These are phyloP conservation scores for Lentinula detonsa DNA, from an alignment of 768 basidiomycete genomes.

Conservation along the genomic window DNA sequence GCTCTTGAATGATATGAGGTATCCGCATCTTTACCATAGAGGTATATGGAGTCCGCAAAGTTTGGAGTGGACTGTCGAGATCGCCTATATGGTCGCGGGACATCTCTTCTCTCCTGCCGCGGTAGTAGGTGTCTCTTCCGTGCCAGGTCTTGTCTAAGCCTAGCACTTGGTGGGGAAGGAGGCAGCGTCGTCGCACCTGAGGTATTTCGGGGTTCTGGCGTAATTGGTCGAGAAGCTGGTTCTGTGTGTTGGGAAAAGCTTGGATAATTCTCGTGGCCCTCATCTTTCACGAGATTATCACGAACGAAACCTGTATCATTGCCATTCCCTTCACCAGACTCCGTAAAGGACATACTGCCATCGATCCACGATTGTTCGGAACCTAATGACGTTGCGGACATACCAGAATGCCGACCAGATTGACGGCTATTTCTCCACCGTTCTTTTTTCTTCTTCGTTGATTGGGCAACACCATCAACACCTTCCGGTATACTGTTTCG, in stretches of 20 bases:
- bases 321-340: neutral
- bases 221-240: neutral
- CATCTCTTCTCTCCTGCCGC: neutral
- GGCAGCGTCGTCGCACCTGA: neutral
- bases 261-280: neutral
- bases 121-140: neutral
- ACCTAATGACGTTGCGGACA: neutral
- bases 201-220: neutral
- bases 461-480: neutral
- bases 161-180: neutral
- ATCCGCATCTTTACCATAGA: neutral
- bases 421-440: neutral
- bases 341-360: neutral
- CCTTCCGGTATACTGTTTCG: neutral
- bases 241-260: neutral
- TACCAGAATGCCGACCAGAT: neutral
- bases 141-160: neutral
- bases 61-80: neutral
- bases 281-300: neutral
- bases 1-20: neutral
- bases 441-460: neutral
- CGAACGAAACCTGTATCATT: neutral
- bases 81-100: neutral
- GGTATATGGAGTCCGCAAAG: neutral
- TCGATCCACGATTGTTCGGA: neutral